Base-by-base conservation (phyloP, 805 yeast genomes). In the Blastobotrys mokoenaii region DNA sequence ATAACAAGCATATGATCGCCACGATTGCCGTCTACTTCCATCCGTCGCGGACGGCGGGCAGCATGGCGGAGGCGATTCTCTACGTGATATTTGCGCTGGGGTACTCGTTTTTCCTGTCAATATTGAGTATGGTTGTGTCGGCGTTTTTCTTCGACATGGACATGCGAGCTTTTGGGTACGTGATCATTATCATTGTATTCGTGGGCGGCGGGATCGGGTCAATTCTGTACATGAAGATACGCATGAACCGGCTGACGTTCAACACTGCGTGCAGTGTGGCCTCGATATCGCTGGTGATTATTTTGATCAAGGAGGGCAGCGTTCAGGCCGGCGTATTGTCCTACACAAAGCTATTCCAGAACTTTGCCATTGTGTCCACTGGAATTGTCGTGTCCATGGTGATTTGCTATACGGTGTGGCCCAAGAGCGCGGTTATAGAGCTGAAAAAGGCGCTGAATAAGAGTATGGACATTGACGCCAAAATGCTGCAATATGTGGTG, bases 21-120 rank as follows among this genome's bases (percentile, higher is more conserved):
- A 86, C 95, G 0, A 82, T 82, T 8, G 82, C 85, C 1, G 93
- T 85, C 2, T 86, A 86, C 61, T 85, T 86, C 67, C 93, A 85
- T 57, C 87, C 95, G 0, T 74, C 89, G 1, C 63, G 95, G 41
- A 73, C 93, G 0, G 74, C 76, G 46, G 95, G 95, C 0, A 76
- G 85, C 15, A 85, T 85, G 90, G 73, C 79, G 48, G 87, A 85
- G 57, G 79, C 88, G 10, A 60, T 82, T 14, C 58, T 76, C 38
- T 86, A 77, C 63, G 89, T 81, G 2, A 53, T 70, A 0, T 46
- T 75, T 2, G 68, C 87, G 1, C 62, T 84, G 12, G 43, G 67
- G 3, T 85, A 69, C 64, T 74, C 79, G 38, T 72, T 77, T 45
- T 45, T 69, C 0, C 71, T 80, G 7, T 72, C 84, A 3, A 59